phyloP scores from a whole-genome alignment of 192 early-diverging fungal species.

The Gonapodya sp. region DNA sequence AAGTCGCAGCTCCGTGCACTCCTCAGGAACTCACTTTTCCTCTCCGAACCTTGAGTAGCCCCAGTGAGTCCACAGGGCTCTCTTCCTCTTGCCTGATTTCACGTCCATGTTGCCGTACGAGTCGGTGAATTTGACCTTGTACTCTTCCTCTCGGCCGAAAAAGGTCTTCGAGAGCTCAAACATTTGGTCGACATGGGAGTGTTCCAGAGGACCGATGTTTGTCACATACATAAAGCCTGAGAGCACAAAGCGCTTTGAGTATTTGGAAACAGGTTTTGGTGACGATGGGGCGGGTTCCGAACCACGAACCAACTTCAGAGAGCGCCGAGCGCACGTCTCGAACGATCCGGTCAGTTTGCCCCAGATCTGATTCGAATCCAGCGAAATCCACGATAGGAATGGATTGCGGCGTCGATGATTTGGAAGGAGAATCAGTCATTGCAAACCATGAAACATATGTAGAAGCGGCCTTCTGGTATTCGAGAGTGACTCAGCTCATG shows the following conservation, averaged over 20 bases:
- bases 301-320: not conserved
- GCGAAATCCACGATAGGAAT: not conserved
- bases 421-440: too few species aligned
- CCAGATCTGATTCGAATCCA: not conserved
- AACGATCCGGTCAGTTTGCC: not conserved
- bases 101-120: not conserved
- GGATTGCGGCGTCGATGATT: not conserved
- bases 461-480: too few species aligned
- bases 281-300: not conserved
- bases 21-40: not conserved
- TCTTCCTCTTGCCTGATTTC: not conserved
- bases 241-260: not conserved
- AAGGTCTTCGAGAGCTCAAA: not conserved
- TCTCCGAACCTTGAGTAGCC: not conserved
- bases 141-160: not conserved
- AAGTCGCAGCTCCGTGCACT: not conserved
- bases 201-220: not conserved
- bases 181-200: not conserved
- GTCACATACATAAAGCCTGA: not conserved
- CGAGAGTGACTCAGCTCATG: too few species aligned
- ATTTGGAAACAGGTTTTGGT: not conserved
- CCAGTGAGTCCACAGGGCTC: not conserved
- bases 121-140: not conserved
- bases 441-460: too few species aligned
- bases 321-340: not conserved